Evolutionary conservation across 371 early-diverging fungal species (phyloP).

Genomic region (Syncephalis fuscata): DNA sequence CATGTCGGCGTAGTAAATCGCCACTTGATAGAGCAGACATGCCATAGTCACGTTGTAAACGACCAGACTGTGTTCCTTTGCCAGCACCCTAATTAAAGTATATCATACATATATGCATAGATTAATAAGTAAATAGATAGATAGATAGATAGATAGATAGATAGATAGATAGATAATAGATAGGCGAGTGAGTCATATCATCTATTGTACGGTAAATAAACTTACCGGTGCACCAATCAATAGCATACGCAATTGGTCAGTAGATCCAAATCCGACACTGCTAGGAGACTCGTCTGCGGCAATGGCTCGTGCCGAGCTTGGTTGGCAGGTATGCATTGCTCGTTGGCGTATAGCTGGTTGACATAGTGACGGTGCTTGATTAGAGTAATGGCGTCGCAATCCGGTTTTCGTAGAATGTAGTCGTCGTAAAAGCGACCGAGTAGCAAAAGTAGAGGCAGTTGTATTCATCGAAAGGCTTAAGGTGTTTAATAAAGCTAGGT

Average conservation of each 20-base stretch:
- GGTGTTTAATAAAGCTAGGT: too few relatives aligned
- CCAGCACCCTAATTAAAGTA: constrained; percentile 41
- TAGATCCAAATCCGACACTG: too few relatives aligned
- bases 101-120: background rate
- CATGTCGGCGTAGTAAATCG: constrained; percentile 62
- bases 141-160: too few relatives aligned
- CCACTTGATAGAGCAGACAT: constrained; percentile 60
- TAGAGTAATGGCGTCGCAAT: background rate
- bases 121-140: background rate
- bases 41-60: constrained; percentile 49
- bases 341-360: background rate
- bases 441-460: too few relatives aligned
- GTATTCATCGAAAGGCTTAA: too few relatives aligned
- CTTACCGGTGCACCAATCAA: constrained; percentile 23
- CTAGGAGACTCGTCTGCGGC: too few relatives aligned
- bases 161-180: too few relatives aligned
- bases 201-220: too few relatives aligned
- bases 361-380: background rate
- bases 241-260: constrained; percentile 12
- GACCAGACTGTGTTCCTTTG: constrained; percentile 76
- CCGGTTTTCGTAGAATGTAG: too few relatives aligned
- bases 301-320: too few relatives aligned
- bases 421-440: too few relatives aligned
- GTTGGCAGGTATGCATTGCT: background rate
- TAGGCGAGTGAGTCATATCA: too few relatives aligned